Evolutionary conservation across 2,329 filamentous ascomycete genomes (phyloP).

Genomic region (Aschersonia sp.): DNA sequence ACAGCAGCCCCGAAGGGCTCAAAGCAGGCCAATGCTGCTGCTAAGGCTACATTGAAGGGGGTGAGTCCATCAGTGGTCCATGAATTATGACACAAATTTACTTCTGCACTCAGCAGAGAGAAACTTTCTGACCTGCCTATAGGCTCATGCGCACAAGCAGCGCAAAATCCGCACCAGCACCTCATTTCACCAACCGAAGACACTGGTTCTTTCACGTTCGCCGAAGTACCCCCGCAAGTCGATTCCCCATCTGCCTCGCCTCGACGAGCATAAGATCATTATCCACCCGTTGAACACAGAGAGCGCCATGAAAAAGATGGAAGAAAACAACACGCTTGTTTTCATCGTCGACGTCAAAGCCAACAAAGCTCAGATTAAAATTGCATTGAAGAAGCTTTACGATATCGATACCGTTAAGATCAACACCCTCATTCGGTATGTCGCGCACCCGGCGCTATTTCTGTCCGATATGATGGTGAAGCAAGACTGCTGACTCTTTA

Average conservation of each 20-base stretch:
- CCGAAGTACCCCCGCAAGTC: conserved; percentile 98
- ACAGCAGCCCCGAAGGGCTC: conserved; percentile 46
- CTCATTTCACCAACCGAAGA: conserved; percentile 97
- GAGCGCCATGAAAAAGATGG: conserved; percentile 99
- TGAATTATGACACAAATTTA: conserved; percentile 1
- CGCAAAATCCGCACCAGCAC: conserved; percentile 85
- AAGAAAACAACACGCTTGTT: conserved; percentile 99
- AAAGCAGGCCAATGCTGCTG: conserved; percentile 86
- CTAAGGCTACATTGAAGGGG: conserved; percentile 92
- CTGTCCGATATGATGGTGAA: background rate
- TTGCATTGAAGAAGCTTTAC: conserved; percentile 96
- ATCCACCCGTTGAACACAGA: conserved; percentile 98
- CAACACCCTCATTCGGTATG: conserved; percentile 95
- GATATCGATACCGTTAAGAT: conserved; percentile 97
- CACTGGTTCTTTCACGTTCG: conserved; percentile 73
- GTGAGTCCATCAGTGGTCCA: conserved; percentile 24
- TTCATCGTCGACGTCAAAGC: conserved; percentile 96
- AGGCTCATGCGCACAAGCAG: conserved; percentile 60
- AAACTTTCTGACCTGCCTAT: background rate
- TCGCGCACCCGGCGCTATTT: conserved; percentile 2
- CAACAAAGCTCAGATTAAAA: conserved; percentile 99
- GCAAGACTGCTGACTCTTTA: background rate
- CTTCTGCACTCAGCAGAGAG: background rate
- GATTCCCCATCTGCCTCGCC: conserved; percentile 73
- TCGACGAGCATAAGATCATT: conserved; percentile 96